Conservation (phyloP, 148 eudicot species). For the Bassia scoparia region DNA sequence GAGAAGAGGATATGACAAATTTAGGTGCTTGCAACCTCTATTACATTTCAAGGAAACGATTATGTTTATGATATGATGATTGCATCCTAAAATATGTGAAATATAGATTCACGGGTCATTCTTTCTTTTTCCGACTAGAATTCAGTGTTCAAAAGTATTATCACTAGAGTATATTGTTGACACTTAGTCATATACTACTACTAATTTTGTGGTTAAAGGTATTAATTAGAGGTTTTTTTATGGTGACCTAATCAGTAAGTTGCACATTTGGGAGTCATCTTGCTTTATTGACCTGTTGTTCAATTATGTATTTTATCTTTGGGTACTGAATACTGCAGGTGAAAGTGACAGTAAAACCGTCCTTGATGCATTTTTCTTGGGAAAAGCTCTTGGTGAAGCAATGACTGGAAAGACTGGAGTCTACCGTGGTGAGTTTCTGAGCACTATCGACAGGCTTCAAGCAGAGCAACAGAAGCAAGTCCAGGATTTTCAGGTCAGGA, state of each 20-base stretch:
- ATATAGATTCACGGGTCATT: no score
- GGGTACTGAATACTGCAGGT: conserved; percentile 42
- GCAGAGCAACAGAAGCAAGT: conserved; percentile 94
- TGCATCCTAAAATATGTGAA: no score
- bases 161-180: not conserved
- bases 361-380: conserved; percentile 97
- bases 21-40: not conserved
- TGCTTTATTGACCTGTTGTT: not conserved
- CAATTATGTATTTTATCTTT: not conserved
- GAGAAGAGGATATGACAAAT: not conserved
- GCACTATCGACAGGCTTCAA: conserved; percentile 83
- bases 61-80: no score
- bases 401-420: conserved; percentile 83
- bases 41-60: not conserved
- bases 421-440: conserved; percentile 86
- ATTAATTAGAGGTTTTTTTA: not conserved
- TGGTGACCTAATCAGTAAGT: no score
- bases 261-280: no score
- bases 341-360: conserved; percentile 63
- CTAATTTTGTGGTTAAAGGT: not conserved
- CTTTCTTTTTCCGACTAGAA: not conserved
- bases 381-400: conserved; percentile 90
- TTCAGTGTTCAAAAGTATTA: not conserved
- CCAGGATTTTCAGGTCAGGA: conserved; percentile 73
- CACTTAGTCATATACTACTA: not conserved